Percentiles rank a stretch among this genome's conserved stretches.
Evolutionary conservation across 805 yeast genomes (phyloP).

Genomic region (Ogataea parapolymorpha): DNA sequence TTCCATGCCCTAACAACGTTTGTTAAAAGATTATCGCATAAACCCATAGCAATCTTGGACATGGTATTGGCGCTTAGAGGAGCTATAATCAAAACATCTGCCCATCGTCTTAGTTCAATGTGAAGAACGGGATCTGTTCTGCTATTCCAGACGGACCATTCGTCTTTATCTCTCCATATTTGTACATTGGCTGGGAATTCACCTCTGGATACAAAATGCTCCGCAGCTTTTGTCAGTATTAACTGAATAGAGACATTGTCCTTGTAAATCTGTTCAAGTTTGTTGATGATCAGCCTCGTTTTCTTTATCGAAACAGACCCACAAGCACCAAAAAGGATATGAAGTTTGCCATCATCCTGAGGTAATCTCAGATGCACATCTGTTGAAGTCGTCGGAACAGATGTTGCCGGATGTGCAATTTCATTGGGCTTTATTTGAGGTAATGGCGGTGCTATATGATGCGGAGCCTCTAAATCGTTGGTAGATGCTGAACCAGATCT

Average conservation of each 20-base stretch:
- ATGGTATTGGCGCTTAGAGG: conserved; percentile 58
- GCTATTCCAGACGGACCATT: conserved; percentile 52
- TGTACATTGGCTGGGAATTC: conserved; percentile 44
- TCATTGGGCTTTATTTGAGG: conserved; percentile 9
- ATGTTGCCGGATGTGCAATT: conserved; percentile 2
- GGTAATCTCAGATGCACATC: conserved; percentile 38
- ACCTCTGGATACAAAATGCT: conserved; percentile 48
- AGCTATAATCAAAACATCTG: conserved; percentile 53
- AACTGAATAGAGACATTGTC: conserved; percentile 52
- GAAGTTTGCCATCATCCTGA: conserved; percentile 53
- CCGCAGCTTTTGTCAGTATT: conserved; percentile 51
- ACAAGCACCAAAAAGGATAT: conserved; percentile 55
- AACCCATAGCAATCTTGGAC: conserved; percentile 52
- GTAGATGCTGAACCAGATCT: conserved; percentile 33
- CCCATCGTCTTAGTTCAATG: conserved; percentile 60
- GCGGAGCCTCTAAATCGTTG: conserved; percentile 22
- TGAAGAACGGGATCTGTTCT: conserved; percentile 60
- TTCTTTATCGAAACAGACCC: conserved; percentile 53
- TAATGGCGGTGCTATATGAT: conserved; percentile 8
- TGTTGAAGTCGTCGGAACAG: conserved; percentile 7
- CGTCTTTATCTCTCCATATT: conserved; percentile 57
- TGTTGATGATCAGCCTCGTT: conserved; percentile 49
- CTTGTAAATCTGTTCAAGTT: conserved; percentile 50
- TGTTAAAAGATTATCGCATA: conserved; percentile 56
- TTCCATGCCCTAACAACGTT: conserved; percentile 62